Base-by-base conservation (phyloP, 2,329 filamentous ascomycete genomes). In the Escovopsis sp. region DNA sequence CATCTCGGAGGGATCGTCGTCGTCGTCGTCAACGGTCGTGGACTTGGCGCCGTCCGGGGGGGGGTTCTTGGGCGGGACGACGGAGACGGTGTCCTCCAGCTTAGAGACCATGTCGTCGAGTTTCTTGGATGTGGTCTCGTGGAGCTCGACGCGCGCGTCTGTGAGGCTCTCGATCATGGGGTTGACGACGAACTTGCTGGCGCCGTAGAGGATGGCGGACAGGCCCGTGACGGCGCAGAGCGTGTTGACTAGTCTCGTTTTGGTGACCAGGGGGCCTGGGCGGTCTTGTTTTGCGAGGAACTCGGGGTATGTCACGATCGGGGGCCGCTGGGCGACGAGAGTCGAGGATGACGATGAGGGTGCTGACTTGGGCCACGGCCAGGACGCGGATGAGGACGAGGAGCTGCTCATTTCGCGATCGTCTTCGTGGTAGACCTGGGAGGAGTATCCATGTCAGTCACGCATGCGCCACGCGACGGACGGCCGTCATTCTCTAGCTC, bases 261-360 rank as follows among this genome's bases (percentile, higher is more conserved):
- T 71, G 11, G 77, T 82, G 49, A 82, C 65, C n/a, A 83, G 61
- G 0, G 79, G 78, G 10, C 75, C 69, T 4, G 75, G 70, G 1
- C 68, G 64, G 12, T 66, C 54, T 3, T 75, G 65, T 12, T 71
- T 74, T 42, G 73, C 68, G 48, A 82, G 70, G 58, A 82, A 82
- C 55, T 83, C 79, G 51, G 79, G 79, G 53, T 82, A 83, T 30
- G 79, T 83, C 52, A 82, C 70, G 49, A 83, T 77, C 12, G 76
- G 77, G 8, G 72, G 61, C 53, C 62, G 75, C 28, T 32, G 28
- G 28, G 11, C 28, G 28, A 32, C 28, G 28, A 11, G 11, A 7
- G 28, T 32, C 3, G 28, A 32, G 4, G 28, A 32, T 3, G 28
- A 32, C 8, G 62, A 43, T 64, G 47, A 12, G 33, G 42, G 8